These are phyloP conservation scores for Lactarius deliciosus DNA, from an alignment of 768 basidiomycete genomes.

Conservation along the genomic window DNA sequence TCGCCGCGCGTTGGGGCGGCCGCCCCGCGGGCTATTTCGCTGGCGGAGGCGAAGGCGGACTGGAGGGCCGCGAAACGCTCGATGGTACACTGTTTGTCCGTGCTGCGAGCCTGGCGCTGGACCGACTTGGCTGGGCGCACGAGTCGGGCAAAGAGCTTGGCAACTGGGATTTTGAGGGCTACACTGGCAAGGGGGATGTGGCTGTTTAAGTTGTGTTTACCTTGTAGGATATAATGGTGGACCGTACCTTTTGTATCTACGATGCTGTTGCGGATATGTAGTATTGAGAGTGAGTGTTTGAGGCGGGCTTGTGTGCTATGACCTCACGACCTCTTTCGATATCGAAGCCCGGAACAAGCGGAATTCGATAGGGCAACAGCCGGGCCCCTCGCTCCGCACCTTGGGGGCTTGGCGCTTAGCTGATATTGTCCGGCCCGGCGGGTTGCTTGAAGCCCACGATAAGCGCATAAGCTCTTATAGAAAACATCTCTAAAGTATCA, in stretches of 20 bases:
- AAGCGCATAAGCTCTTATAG: no score
- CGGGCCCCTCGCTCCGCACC: no score
- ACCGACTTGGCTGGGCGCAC: slow-evolving; percentile 31
- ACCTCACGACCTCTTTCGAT: no score
- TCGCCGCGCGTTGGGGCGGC: slow-evolving; percentile 45
- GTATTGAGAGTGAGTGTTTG: background rate
- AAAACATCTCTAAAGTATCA: no score
- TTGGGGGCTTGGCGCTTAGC: no score
- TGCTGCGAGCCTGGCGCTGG: slow-evolving; percentile 51
- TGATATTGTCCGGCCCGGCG: no score
- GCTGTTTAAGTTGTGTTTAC: background rate
- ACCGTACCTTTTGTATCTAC: background rate
- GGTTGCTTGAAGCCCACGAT: no score
- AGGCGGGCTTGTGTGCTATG: background rate
- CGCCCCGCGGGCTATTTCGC: slow-evolving; percentile 39
- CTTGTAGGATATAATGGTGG: background rate
- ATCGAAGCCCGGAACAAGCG: background rate
- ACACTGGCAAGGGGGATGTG: background rate
- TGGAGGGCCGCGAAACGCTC: slow-evolving; percentile 51
- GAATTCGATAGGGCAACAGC: no score
- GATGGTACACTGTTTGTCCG: slow-evolving; percentile 68
- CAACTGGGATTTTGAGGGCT: slow-evolving; percentile 17
- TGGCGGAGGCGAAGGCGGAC: slow-evolving; percentile 28
- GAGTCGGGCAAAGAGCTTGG: slow-evolving; percentile 20
- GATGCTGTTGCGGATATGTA: background rate